These are phyloP conservation scores for Alternaria hordeiaustralica DNA, from an alignment of 2,329 filamentous ascomycete species.

Conservation along the genomic window DNA sequence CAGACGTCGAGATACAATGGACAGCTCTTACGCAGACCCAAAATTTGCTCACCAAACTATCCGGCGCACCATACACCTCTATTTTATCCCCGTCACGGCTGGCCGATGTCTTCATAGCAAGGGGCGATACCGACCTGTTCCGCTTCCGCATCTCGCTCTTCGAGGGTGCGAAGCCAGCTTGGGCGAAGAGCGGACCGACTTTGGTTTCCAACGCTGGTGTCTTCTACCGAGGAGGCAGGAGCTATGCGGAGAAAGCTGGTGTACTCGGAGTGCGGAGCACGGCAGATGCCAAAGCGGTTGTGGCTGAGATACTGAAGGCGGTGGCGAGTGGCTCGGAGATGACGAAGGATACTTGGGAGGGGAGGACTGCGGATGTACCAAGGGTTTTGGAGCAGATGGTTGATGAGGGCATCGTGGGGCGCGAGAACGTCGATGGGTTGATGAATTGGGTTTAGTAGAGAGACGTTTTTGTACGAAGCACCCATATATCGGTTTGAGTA, in stretches of 20 bases:
- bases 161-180: conserved; percentile 31
- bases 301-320: conserved; percentile 56
- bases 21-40: conserved; percentile 41
- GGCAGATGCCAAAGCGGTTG: conserved; percentile 56
- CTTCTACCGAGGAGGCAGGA: conserved; percentile 43
- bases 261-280: conserved; percentile 51
- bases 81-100: conserved; percentile 33
- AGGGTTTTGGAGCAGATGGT: conserved; percentile 59
- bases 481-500: no score
- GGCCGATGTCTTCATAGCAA: conserved; percentile 41
- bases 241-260: conserved; percentile 40
- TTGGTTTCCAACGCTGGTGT: conserved; percentile 50
- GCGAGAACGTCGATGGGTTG: conserved; percentile 32
- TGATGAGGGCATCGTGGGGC: conserved; percentile 58
- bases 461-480: no score
- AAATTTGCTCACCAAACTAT: conserved; percentile 34
- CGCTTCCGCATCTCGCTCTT: conserved; percentile 40
- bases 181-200: conserved; percentile 41
- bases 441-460: neutral
- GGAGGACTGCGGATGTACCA: conserved; percentile 50
- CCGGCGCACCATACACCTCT: conserved; percentile 21
- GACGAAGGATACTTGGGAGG: conserved; percentile 49
- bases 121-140: conserved; percentile 43
- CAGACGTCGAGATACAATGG: conserved; percentile 39
- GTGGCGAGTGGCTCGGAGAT: conserved; percentile 43